Percentiles rank a stretch among this genome's conserved stretches.
These are phyloP conservation scores for Harringtonia aguacate DNA, from an alignment of 2,329 filamentous ascomycete species.

Conservation along the genomic window DNA sequence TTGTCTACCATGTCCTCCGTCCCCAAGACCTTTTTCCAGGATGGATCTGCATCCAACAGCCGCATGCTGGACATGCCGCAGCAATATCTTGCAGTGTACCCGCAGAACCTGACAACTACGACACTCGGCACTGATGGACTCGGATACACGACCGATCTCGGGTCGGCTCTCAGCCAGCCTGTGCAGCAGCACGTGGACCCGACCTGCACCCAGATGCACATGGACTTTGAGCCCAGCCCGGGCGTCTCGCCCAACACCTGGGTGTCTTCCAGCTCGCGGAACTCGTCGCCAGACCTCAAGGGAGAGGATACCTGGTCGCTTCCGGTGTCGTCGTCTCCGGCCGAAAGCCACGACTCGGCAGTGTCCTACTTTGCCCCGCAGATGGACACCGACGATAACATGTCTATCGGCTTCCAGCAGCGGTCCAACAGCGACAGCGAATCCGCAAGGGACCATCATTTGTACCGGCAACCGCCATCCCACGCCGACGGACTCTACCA, in stretches of 20 bases:
- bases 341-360: slow-evolving; percentile 36
- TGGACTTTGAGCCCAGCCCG: slow-evolving; percentile 40
- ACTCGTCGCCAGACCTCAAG: slow-evolving; percentile 37
- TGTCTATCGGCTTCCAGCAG: slow-evolving; percentile 30
- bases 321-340: slow-evolving; percentile 28
- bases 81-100: slow-evolving; percentile 39
- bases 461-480: slow-evolving; percentile 59
- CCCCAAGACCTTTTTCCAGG: slow-evolving; percentile 24
- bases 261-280: slow-evolving; percentile 41
- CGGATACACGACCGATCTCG: slow-evolving; percentile 30
- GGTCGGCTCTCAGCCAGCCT: slow-evolving; percentile 22
- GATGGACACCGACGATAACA: not conserved
- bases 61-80: slow-evolving; percentile 38
- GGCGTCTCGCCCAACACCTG: slow-evolving; percentile 42
- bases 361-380: slow-evolving; percentile 3
- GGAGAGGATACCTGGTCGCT: slow-evolving; percentile 37
- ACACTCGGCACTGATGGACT: slow-evolving; percentile 37
- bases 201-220: slow-evolving; percentile 27
- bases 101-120: slow-evolving; percentile 33
- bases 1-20: not conserved
- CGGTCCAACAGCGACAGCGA: slow-evolving; percentile 42
- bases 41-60: slow-evolving; percentile 21
- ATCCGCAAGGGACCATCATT: slow-evolving; percentile 52
- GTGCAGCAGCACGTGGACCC: slow-evolving; percentile 40
- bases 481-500: slow-evolving; percentile 75